phyloP scores from a whole-genome alignment of 31 red algal genomes.

The Porphyra umbilicalis region DNA sequence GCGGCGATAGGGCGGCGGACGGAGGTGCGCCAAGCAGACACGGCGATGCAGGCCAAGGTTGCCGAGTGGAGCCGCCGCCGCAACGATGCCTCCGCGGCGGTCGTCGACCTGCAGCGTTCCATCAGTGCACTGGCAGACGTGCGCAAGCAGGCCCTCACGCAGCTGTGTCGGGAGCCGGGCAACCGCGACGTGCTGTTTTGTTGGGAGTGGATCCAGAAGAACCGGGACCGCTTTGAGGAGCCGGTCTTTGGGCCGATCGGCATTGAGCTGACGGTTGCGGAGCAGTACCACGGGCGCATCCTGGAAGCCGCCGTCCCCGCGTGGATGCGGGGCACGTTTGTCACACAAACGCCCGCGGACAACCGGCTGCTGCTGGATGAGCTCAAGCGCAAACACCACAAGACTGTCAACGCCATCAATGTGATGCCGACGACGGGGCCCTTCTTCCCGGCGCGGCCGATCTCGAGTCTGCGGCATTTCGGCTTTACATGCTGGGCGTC shows the following conservation, averaged over 20 bases:
- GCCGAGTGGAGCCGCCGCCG: background rate
- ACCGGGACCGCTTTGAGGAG: conserved; percentile 26
- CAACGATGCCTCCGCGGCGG: background rate
- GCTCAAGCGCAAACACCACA: conserved; percentile 11
- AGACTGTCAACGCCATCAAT: conserved; percentile 24
- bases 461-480: conserved; percentile 20
- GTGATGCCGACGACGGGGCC: conserved; percentile 35
- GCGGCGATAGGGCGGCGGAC: background rate
- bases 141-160: conserved; percentile 1
- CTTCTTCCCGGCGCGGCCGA: conserved; percentile 4
- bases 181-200: conserved; percentile 14
- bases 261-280: conserved; percentile 55
- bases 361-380: conserved; percentile 40
- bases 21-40: background rate
- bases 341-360: conserved; percentile 48
- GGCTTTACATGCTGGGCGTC: conserved; percentile 36
- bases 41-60: background rate
- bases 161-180: background rate
- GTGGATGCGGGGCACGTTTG: conserved; percentile 61
- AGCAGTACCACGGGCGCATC: conserved; percentile 58
- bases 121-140: conserved; percentile 1
- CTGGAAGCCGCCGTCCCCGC: conserved; percentile 41
- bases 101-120: background rate
- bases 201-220: conserved; percentile 24
- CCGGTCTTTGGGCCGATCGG: conserved; percentile 71